Evolutionary conservation across 2,329 filamentous ascomycete species (phyloP).

Genomic region (Epichloe uncinata): DNA sequence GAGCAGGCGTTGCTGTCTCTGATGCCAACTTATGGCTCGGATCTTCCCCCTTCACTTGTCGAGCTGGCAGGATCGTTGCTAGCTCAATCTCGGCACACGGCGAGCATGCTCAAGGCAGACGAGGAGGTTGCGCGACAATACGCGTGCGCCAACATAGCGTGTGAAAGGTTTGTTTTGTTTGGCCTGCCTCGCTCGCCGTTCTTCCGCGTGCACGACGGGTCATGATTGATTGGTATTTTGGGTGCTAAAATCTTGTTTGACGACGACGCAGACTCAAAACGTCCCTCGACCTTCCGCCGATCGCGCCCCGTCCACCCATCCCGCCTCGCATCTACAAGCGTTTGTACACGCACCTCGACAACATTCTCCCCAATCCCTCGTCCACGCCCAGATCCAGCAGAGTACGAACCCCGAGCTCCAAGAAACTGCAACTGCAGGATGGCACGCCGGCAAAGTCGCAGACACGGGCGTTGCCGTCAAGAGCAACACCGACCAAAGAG

Average conservation of each 20-base stretch:
- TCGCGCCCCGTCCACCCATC: constrained; percentile 63
- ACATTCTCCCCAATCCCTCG: constrained; percentile 42
- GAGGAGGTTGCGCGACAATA: constrained; percentile 80
- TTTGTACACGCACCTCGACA: constrained; percentile 68
- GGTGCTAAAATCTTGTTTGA: background rate
- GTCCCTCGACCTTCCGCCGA: constrained; percentile 60
- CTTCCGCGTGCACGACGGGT: background rate
- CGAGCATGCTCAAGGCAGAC: constrained; percentile 65
- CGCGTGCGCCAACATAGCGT: constrained; percentile 80
- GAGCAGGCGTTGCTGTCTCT: constrained; percentile 62
- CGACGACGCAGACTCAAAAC: constrained; percentile 51
- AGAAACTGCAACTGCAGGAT: constrained; percentile 16
- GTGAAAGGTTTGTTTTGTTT: constrained; percentile 48
- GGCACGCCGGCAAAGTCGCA: constrained; percentile 14
- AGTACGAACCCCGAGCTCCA: constrained; percentile 21
- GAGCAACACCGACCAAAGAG: constrained; percentile 34
- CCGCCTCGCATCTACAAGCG: constrained; percentile 73
- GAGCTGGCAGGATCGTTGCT: constrained; percentile 61
- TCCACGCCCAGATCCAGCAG: constrained; percentile 18
- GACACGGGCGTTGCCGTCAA: constrained; percentile 23
- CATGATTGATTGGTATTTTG: constrained; percentile 10
- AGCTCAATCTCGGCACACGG: constrained; percentile 66
- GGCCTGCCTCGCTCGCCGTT: background rate
- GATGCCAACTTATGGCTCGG: constrained; percentile 56
- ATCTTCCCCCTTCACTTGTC: constrained; percentile 55